Evolutionary conservation across 108 stramenopile species (phyloP).

Genomic region (Pinguiococcus pyrenoidosus): DNA sequence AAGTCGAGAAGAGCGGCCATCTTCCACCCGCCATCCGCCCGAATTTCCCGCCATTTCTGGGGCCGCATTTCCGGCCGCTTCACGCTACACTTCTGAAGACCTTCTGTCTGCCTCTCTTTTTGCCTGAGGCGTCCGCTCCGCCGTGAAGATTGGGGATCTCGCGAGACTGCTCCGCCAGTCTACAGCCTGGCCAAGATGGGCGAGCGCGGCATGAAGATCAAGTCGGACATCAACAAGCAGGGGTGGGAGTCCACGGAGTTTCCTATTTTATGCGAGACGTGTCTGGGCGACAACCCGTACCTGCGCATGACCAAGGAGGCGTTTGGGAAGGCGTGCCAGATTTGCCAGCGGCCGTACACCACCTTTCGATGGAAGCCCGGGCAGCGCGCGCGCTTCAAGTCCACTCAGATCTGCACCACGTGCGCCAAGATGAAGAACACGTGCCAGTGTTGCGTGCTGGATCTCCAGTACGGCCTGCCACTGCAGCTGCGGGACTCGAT

Average conservation of each 20-base stretch:
- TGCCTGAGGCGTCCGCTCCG: too few species aligned
- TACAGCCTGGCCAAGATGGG: too few species aligned
- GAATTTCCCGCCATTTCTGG: too few species aligned
- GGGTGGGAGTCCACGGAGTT: conserved; percentile 81
- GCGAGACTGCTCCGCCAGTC: too few species aligned
- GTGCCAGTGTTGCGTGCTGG: conserved; percentile 95
- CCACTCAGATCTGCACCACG: conserved; percentile 86
- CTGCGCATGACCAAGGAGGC: conserved; percentile 91
- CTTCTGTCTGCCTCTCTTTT: too few species aligned
- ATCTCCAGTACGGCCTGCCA: conserved; percentile 83
- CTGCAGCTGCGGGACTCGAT: conserved; percentile 71
- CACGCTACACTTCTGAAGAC: too few species aligned
- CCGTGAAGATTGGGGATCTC: too few species aligned
- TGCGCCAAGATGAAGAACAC: conserved; percentile 94
- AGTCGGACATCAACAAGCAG: conserved; percentile 19
- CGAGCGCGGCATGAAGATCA: conserved; percentile 24
- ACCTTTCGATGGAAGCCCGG: conserved; percentile 97
- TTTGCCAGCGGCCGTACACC: conserved; percentile 85
- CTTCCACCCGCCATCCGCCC: too few species aligned
- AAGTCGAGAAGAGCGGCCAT: too few species aligned
- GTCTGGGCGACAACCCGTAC: conserved; percentile 96
- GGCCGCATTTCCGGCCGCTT: too few species aligned
- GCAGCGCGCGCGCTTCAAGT: conserved; percentile 76
- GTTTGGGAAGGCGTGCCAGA: conserved; percentile 84
- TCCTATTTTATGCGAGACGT: conserved; percentile 95